Evolutionary conservation across 768 basidiomycete species (phyloP).

Genomic region (Leccinum aurantiacum): DNA sequence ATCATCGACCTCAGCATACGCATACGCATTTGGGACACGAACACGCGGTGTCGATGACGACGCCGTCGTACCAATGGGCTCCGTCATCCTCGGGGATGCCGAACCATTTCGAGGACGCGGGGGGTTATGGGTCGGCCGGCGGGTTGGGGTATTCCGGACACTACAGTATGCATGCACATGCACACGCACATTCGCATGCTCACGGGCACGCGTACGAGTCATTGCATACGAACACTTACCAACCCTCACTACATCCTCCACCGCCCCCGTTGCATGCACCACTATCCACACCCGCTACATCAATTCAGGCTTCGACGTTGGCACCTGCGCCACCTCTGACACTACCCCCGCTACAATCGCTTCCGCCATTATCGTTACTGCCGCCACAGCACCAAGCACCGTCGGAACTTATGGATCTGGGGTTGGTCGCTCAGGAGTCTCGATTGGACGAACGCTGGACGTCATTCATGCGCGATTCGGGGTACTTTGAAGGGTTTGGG

Average conservation of each 20-base stretch:
- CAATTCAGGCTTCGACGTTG: not conserved
- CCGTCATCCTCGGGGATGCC: slow-evolving; percentile 6
- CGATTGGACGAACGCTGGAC: slow-evolving; percentile 59
- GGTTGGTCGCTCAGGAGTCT: slow-evolving; percentile 56
- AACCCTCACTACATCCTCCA: not conserved
- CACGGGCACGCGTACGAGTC: not conserved
- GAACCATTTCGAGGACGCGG: slow-evolving; percentile 1
- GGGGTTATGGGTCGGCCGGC: not conserved
- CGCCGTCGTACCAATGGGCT: slow-evolving; percentile 20
- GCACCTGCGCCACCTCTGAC: not conserved
- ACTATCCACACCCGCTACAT: not conserved
- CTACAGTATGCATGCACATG: slow-evolving; percentile 3
- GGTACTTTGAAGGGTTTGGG: slow-evolving; percentile 40
- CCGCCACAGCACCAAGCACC: slow-evolving; percentile 21
- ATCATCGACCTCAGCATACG: not conserved
- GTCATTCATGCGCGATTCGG: slow-evolving; percentile 60
- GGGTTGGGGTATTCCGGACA: not conserved
- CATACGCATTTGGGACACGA: slow-evolving; percentile 19
- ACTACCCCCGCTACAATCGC: not conserved
- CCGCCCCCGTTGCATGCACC: not conserved
- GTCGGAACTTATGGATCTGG: slow-evolving; percentile 56
- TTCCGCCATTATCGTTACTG: not conserved
- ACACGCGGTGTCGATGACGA: slow-evolving; percentile 12
- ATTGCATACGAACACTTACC: not conserved
- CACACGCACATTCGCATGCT: slow-evolving; percentile 14